These are phyloP conservation scores for Tillandsia leiboldiana DNA, from an alignment of 176 grass and related monocot genomes.

Conservation along the genomic window DNA sequence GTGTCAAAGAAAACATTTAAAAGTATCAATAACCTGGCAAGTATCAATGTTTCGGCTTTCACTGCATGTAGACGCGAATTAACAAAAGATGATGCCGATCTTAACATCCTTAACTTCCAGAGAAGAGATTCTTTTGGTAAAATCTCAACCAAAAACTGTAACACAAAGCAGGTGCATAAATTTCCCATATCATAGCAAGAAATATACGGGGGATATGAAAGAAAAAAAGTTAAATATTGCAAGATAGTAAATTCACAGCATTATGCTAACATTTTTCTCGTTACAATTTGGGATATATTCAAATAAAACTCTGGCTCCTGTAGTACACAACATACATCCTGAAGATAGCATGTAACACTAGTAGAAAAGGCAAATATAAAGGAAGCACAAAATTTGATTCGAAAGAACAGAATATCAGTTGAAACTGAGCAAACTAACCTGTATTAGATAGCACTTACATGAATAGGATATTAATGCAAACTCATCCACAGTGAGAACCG, in stretches of 20 bases:
- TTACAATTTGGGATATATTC: too few relatives aligned
- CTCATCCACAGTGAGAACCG: not conserved
- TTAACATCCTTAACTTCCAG: conserved; percentile 74
- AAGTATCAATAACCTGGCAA: conserved; percentile 54
- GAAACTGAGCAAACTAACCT: not conserved
- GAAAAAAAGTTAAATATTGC: not conserved
- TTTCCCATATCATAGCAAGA: conserved; percentile 8
- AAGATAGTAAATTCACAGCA: too few relatives aligned
- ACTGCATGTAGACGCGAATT: conserved; percentile 83
- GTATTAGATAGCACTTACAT: not conserved
- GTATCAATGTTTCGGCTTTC: conserved; percentile 59
- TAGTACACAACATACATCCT: too few relatives aligned
- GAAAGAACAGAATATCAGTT: not conserved
- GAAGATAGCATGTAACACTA: too few relatives aligned
- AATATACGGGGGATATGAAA: not conserved
- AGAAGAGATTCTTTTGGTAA: conserved; percentile 58
- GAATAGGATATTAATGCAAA: not conserved
- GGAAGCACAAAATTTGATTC: not conserved
- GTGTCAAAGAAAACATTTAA: too few relatives aligned
- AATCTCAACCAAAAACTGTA: conserved; percentile 61
- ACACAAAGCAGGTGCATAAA: not conserved
- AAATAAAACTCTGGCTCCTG: too few relatives aligned
- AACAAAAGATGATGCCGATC: conserved; percentile 45
- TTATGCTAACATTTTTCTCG: too few relatives aligned
- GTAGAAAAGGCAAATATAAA: not conserved